These are phyloP conservation scores for Hippophae rhamnoides DNA, from an alignment of 306 rosid genomes.

Conservation along the genomic window DNA sequence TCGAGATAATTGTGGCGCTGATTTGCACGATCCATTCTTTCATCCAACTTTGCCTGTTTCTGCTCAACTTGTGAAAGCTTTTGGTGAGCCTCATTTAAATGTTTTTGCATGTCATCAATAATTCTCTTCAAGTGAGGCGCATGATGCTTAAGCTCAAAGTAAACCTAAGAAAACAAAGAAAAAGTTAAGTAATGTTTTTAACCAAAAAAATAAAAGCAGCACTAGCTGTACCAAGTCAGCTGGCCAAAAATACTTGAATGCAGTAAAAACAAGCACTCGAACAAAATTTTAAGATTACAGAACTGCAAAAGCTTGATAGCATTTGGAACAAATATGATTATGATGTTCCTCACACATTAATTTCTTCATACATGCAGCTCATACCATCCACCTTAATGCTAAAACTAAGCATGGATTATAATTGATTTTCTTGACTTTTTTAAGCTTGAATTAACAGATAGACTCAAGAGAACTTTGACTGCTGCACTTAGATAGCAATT, in stretches of 20 bases:
- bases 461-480: too few species aligned
- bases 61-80: constrained; percentile 56
- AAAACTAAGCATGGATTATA: too few species aligned
- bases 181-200: constrained; percentile 1
- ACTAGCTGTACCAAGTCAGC: background rate
- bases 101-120: constrained; percentile 59
- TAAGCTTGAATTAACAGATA: too few species aligned
- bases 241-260: background rate
- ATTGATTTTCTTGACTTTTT: too few species aligned
- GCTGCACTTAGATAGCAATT: too few species aligned
- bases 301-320: too few species aligned
- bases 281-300: too few species aligned
- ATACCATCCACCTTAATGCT: too few species aligned
- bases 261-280: too few species aligned
- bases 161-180: constrained; percentile 40
- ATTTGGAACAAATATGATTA: too few species aligned
- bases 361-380: too few species aligned
- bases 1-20: constrained; percentile 54
- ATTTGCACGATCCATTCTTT: constrained; percentile 44
- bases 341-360: too few species aligned
- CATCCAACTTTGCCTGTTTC: constrained; percentile 41
- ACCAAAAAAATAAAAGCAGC: constrained; percentile 8
- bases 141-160: constrained; percentile 78
- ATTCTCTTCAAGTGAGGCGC: constrained; percentile 78
- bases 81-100: constrained; percentile 43